Evolutionary conservation across 371 early-diverging fungal genomes (phyloP), one percentile per base, ranked within the genome.

Genomic region (Mortierella sp.): DNA sequence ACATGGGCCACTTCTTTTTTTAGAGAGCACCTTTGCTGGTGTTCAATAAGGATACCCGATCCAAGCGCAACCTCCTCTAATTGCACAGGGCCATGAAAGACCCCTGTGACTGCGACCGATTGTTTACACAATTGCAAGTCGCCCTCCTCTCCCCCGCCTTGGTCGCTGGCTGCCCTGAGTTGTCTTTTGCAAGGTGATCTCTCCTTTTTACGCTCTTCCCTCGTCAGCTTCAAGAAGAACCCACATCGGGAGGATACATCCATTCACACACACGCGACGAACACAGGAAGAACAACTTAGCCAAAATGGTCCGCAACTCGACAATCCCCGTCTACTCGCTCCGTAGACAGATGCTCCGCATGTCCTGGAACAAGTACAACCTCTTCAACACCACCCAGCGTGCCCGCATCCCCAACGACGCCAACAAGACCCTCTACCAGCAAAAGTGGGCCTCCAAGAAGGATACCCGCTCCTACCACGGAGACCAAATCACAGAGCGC

Each of bases 341-440:
- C 74, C 89, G 93, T 71, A 90, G 95, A 79, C 90, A 93, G 82
- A 90, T 97, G 79, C 92, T 96, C 80, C 95, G 97, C 82, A 96
- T 98, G 97, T 96, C 97, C 69, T 98, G 98, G 98, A 93, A 96
- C 91, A 94, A 94, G 85, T 91, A 94, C 89, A 97, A 97, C 90
- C 91, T 97, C 78, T 97, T 93, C 93, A 96, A 96, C 88, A 92
- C 97, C 76, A 92, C 93, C n/a, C 87, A 87, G 34, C 94, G 95
- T 71, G 90, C 88, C 40, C 82, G 89, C 44, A 90, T 90, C 69
- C 88, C 87, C 59, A 92, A 93, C 78, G 80, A 91, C 67, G 87
- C 91, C 79, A 94, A 95, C 76, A 91, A 91, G 79, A 95, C 98
- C 71, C 94, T 97, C 37, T 98, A 93, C 90, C 98, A 98, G 89